Conservation (phyloP, 306 rosid genomes). For the Notholithocarpus densiflorus region DNA sequence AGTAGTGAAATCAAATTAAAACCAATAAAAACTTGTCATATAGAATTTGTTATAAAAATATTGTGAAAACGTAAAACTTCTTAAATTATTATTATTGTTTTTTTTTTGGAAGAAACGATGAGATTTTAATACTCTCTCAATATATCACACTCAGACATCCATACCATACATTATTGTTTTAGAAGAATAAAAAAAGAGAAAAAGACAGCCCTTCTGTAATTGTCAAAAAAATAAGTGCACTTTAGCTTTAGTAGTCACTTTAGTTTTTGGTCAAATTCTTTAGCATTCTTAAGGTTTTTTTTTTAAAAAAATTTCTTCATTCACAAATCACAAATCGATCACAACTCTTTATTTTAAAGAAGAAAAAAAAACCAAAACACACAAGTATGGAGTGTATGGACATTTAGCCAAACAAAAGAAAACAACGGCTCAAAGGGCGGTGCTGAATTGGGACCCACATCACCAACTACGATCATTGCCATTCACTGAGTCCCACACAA, state of each 20-base stretch:
- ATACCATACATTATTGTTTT: neutral
- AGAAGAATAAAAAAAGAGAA: neutral
- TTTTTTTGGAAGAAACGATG: too few relatives aligned
- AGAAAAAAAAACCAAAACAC: too few relatives aligned
- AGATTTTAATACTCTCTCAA: too few relatives aligned
- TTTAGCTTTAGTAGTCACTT: constrained; percentile 14
- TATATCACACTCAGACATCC: too few relatives aligned
- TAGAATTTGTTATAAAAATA: too few relatives aligned
- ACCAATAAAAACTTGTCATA: too few relatives aligned
- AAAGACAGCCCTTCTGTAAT: neutral
- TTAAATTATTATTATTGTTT: too few relatives aligned
- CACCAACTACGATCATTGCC: constrained; percentile 32
- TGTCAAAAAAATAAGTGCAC: neutral
- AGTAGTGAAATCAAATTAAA: too few relatives aligned
- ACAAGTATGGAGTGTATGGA: constrained; percentile 1
- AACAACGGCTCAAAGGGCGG: constrained; percentile 46
- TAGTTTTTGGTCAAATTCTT: constrained; percentile 11
- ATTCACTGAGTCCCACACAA: constrained; percentile 36
- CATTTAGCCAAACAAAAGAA: constrained; percentile 29
- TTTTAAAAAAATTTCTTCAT: neutral
- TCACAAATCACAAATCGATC: neutral
- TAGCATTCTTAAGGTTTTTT: constrained; percentile 26
- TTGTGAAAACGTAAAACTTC: too few relatives aligned
- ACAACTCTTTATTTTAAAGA: neutral
- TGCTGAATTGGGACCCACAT: constrained; percentile 38